A percentile compares a stretch with the other conserved stretches of the same genome.
These are phyloP conservation scores for Zychaea mexicana DNA, from an alignment of 371 early-diverging fungal species.

Conservation along the genomic window DNA sequence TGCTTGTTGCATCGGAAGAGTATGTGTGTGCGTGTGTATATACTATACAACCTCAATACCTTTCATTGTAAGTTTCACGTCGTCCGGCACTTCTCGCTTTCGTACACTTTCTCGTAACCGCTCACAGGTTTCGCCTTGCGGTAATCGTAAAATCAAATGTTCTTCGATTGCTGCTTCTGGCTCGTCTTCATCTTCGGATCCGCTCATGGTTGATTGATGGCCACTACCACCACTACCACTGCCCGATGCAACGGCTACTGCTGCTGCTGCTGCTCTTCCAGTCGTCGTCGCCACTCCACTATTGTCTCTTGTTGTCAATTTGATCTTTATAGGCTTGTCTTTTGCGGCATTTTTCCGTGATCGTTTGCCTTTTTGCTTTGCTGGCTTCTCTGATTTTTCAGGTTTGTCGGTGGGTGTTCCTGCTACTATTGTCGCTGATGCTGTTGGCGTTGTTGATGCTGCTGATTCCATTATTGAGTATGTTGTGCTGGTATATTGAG, in stretches of 20 bases:
- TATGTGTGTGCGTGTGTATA: not conserved
- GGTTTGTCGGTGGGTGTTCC: no score
- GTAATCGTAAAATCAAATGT: slow-evolving; percentile 81
- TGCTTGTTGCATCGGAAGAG: not conserved
- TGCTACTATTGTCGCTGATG: no score
- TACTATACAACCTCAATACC: slow-evolving; percentile 36
- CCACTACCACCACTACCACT: no score
- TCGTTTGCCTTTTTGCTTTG: not conserved
- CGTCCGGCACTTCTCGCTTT: slow-evolving; percentile 70
- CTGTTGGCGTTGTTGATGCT: not conserved
- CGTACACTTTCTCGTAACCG: slow-evolving; percentile 68
- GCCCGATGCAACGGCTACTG: not conserved
- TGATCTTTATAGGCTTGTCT: slow-evolving; percentile 23
- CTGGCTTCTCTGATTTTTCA: not conserved
- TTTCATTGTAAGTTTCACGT: slow-evolving; percentile 64
- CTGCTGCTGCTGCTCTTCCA: not conserved
- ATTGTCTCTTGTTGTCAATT: slow-evolving; percentile 18
- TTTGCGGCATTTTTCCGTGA: not conserved
- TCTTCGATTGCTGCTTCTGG: slow-evolving; percentile 72
- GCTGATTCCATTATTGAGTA: not conserved
- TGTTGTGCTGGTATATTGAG: not conserved
- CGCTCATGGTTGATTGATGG: slow-evolving; percentile 13
- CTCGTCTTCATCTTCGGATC: slow-evolving; percentile 64
- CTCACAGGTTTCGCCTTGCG: slow-evolving; percentile 64
- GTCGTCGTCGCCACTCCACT: no score